Conservation (phyloP, 495 filamentous ascomycete species). For the Penicillium herquei region DNA sequence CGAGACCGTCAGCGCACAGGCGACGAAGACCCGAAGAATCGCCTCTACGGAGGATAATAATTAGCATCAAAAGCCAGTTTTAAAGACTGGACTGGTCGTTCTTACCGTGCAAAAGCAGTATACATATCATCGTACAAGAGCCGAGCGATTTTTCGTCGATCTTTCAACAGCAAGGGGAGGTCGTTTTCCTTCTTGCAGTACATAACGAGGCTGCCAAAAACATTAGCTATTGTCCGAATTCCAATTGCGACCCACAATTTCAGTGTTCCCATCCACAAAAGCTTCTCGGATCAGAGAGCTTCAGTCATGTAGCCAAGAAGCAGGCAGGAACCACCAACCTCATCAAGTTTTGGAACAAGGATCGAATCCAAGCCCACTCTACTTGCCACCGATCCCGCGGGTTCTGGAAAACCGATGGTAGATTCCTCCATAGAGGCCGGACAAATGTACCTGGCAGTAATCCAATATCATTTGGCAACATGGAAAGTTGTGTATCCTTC, state of each 20-base stretch:
- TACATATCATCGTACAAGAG: conserved; percentile 69
- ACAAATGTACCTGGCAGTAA: conserved; percentile 58
- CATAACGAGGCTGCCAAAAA: conserved; percentile 35
- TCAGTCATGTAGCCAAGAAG: no score
- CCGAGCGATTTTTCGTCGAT: conserved; percentile 40
- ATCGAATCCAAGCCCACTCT: conserved; percentile 48
- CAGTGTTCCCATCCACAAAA: not conserved
- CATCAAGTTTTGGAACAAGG: conserved; percentile 33
- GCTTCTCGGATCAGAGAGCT: no score
- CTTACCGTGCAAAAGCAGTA: conserved; percentile 65
- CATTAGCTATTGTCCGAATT: conserved; percentile 18
- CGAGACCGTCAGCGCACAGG: conserved; percentile 62
- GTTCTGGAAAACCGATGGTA: conserved; percentile 52
- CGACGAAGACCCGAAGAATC: conserved; percentile 55
- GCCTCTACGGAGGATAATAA: conserved; percentile 38
- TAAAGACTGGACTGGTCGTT: not conserved
- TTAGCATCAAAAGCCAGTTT: not conserved
- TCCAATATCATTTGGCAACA: conserved; percentile 52
- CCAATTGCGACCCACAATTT: not conserved
- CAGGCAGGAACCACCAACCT: conserved; percentile 30
- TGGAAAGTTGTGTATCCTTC: conserved; percentile 20
- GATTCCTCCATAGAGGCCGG: conserved; percentile 53
- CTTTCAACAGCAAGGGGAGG: conserved; percentile 41
- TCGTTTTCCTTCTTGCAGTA: conserved; percentile 38
- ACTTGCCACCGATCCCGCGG: conserved; percentile 44